These are phyloP conservation scores for Pyrenula aspistea DNA, from an alignment of 495 filamentous ascomycete genomes.

Conservation along the genomic window DNA sequence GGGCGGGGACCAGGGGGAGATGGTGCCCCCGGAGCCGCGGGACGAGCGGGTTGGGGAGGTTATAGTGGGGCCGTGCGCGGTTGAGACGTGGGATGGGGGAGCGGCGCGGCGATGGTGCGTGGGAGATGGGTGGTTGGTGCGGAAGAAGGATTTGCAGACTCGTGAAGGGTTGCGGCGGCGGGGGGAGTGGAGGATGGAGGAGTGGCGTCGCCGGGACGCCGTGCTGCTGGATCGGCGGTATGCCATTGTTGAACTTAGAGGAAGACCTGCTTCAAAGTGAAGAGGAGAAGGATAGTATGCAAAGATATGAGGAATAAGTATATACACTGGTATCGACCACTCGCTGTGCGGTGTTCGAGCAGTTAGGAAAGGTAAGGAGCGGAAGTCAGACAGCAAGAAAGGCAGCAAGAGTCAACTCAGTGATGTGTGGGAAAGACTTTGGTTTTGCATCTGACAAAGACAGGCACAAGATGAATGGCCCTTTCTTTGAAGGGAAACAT, in stretches of 20 bases:
- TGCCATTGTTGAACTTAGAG: background rate
- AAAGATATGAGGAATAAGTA: background rate
- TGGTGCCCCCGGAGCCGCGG: background rate
- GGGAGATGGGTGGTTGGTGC: background rate
- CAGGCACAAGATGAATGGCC: too few species aligned
- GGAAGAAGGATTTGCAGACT: background rate
- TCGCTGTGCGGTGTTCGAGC: background rate
- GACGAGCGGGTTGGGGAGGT: background rate
- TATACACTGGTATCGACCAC: background rate
- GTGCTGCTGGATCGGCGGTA: background rate
- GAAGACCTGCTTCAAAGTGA: background rate
- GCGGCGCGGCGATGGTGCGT: background rate
- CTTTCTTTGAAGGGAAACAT: background rate
- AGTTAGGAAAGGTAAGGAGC: background rate
- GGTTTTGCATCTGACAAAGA: background rate
- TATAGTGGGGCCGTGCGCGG: background rate
- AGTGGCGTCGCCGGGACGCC: conserved; percentile 57
- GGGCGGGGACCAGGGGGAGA: background rate
- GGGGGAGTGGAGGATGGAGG: conserved; percentile 64
- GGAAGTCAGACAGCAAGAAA: background rate
- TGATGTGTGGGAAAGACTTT: background rate
- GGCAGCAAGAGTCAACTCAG: background rate
- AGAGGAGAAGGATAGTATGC: background rate
- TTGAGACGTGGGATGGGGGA: background rate
- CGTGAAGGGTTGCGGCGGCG: conserved; percentile 86